A percentile compares a stretch with the other conserved stretches of the same genome.
Conservation (phyloP, 1,139 yeast species). For the Meyerozyma sp. region DNA sequence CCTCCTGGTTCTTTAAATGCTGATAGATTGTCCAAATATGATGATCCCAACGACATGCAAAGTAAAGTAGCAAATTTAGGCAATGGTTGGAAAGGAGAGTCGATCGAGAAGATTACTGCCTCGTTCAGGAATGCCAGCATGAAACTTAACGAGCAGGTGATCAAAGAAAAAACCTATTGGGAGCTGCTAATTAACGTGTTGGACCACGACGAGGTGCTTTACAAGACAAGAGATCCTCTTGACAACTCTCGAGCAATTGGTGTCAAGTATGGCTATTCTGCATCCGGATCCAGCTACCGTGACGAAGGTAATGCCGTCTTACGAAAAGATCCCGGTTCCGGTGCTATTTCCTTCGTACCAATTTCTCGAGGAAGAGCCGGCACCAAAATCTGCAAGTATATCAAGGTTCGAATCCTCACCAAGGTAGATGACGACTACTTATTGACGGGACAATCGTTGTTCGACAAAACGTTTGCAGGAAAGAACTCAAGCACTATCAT, state of each 20-base stretch:
- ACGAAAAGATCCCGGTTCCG: constrained; percentile 31
- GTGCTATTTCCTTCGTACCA: constrained; percentile 32
- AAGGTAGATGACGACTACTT: constrained; percentile 49
- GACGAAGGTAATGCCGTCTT: constrained; percentile 76
- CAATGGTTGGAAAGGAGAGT: constrained; percentile 82
- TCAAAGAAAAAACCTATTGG: constrained; percentile 74
- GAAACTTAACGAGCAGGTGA: constrained; percentile 49
- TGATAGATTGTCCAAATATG: constrained; percentile 41
- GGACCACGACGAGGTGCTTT: constrained; percentile 64
- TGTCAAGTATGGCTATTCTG: constrained; percentile 86
- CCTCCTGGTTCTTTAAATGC: constrained; percentile 79
- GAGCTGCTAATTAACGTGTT: constrained; percentile 45
- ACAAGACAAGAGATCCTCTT: constrained; percentile 56
- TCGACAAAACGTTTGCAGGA: constrained; percentile 16
- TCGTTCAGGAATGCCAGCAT: constrained; percentile 48
- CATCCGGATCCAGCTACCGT: constrained; percentile 73
- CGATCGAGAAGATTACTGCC: constrained; percentile 52
- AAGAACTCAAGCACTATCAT: constrained; percentile 33
- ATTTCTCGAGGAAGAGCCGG: constrained; percentile 8
- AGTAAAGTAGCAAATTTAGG: constrained; percentile 42
- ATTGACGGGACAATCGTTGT: constrained; percentile 43
- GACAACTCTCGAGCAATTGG: constrained; percentile 53
- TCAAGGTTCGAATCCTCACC: constrained; percentile 50
- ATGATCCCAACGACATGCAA: constrained; percentile 13
- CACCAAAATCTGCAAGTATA: constrained; percentile 33